A percentile compares a stretch with the other conserved stretches of the same genome.
Conservation (phyloP, 441 rosid species). For the Viola pubescens region DNA sequence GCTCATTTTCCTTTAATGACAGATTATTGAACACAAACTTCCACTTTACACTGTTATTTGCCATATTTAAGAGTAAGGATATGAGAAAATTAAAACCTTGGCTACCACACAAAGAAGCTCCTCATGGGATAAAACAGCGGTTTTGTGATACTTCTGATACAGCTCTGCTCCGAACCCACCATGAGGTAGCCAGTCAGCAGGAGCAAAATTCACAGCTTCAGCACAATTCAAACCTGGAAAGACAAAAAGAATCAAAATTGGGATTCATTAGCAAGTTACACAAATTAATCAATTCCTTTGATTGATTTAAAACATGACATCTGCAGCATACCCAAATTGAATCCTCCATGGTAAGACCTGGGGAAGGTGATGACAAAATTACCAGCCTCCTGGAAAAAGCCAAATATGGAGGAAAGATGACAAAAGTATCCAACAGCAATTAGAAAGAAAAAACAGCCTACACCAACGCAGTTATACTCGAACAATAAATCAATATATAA, state of each 20-base stretch:
- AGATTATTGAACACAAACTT: no score
- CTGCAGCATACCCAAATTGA: constrained; percentile 75
- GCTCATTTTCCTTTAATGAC: no score
- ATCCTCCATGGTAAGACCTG: constrained; percentile 90
- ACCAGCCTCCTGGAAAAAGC: constrained; percentile 76
- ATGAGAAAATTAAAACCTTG: constrained; percentile 37
- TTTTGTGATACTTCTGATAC: constrained; percentile 73
- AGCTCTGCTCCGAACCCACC: constrained; percentile 83
- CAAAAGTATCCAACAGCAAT: constrained; percentile 4
- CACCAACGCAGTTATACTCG: neutral
- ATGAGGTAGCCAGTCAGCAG: constrained; percentile 97
- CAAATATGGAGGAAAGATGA: constrained; percentile 19
- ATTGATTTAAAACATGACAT: constrained; percentile 13
- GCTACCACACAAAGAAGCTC: constrained; percentile 96
- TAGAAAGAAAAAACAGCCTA: neutral
- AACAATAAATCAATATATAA: neutral
- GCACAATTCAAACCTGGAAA: constrained; percentile 86
- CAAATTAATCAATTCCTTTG: constrained; percentile 10
- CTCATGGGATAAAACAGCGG: constrained; percentile 90
- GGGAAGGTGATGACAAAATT: constrained; percentile 96
- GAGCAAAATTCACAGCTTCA: constrained; percentile 97
- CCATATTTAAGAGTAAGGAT: neutral
- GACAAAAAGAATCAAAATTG: constrained; percentile 10
- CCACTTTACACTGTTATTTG: no score
- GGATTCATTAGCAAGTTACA: constrained; percentile 3